Percentiles rank a stretch among this genome's conserved stretches.
Evolutionary conservation across 192 early-diverging fungal genomes (phyloP).

Genomic region (Backusella australiensis): DNA sequence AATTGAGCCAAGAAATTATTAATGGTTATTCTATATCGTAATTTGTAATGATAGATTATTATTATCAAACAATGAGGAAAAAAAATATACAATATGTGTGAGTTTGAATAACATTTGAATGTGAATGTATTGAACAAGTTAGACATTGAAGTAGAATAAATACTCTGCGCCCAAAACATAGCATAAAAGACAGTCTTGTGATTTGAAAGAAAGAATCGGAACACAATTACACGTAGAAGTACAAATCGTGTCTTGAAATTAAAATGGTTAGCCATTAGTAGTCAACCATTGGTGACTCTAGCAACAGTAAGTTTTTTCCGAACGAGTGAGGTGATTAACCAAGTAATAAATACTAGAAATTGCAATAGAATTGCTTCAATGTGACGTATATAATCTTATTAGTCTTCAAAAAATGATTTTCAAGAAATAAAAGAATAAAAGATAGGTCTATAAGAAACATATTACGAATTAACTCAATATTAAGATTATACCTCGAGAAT

Average conservation of each 20-base stretch:
- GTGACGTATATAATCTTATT: no score
- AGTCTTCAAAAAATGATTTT: no score
- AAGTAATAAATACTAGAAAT: neutral
- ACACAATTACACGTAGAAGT: neutral
- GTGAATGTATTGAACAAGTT: neutral
- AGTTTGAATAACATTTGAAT: neutral
- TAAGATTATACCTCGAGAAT: no score
- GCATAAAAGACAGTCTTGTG: neutral
- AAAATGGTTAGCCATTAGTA: neutral
- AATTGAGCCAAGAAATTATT: neutral
- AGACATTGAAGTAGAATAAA: neutral
- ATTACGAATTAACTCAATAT: no score
- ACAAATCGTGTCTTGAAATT: neutral
- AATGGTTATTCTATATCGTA: no score
- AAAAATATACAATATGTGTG: neutral
- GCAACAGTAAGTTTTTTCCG: neutral
- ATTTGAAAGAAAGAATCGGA: neutral
- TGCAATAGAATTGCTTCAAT: no score
- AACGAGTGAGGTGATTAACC: neutral
- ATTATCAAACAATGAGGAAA: neutral
- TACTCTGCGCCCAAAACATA: neutral
- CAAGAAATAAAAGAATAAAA: no score
- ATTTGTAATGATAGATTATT: neutral
- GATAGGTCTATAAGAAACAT: no score
- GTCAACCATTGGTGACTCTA: neutral